phyloP scores from a whole-genome alignment of 164 flowering plant species.

The Stephania japonica region DNA sequence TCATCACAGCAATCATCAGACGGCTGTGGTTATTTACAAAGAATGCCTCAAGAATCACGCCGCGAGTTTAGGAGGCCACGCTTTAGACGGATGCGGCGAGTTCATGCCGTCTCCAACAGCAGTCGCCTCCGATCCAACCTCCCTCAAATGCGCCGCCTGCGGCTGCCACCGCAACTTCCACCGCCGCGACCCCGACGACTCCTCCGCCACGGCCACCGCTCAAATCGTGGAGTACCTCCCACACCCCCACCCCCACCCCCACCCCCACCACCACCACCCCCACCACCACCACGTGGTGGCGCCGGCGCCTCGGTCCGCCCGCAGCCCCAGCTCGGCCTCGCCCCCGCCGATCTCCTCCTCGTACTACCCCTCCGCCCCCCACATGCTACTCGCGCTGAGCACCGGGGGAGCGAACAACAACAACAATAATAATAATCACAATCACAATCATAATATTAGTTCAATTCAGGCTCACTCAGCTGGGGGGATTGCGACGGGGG shows the following conservation, averaged over 20 bases:
- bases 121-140: conserved; percentile 31
- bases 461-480: background rate
- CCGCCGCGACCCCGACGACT: conserved; percentile 38
- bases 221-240: conserved; percentile 15
- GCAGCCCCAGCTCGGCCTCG: conserved; percentile 24
- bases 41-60: conserved; percentile 58
- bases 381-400: conserved; percentile 50
- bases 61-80: conserved; percentile 46
- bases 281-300: conserved; percentile 13
- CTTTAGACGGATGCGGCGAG: conserved; percentile 57
- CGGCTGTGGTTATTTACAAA: conserved; percentile 26
- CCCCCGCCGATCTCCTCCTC: conserved; percentile 35
- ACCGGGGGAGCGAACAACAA: conserved; percentile 10
- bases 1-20: no score
- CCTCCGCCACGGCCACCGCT: background rate
- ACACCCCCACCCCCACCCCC: conserved; percentile 23
- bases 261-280: conserved; percentile 13
- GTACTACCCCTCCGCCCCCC: conserved; percentile 39
- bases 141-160: conserved; percentile 55
- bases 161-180: conserved; percentile 70
- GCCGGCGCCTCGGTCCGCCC: background rate
- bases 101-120: conserved; percentile 44
- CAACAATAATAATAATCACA: background rate
- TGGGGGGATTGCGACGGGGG: background rate
- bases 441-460: no score